Evolutionary conservation across 1,284 basidiomycete genomes (phyloP), one percentile per base, ranked within the genome.

Genomic region (Pyrrhoderma lamaoense): DNA sequence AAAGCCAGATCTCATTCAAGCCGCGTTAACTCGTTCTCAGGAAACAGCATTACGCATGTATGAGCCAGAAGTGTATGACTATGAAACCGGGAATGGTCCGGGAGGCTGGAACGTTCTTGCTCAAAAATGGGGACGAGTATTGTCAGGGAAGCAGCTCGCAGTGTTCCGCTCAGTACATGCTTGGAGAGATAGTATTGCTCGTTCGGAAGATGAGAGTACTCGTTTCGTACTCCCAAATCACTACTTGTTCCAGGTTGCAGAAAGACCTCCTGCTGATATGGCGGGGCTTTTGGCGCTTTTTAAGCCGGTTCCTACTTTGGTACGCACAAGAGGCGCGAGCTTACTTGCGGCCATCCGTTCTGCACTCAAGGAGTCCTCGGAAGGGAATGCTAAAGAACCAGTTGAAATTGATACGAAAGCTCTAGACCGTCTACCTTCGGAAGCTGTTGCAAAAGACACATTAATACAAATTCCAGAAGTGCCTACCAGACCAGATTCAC

Each of bases 121-220:
- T n/a, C 76, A 73, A 59, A 90, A 88, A 65, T 87, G 85, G 80
- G 86, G 91, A 61, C 89, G 87, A 61, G 64, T 66, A 46, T 49
- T 59, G 23, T 49, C 53, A 13, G 45, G 58, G 46, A 66, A 77
- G 57, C 76, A 80, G 54, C 67, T 70, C 42, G 75, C 74, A 39
- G 79, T 93, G n/a, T 90, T 89, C 65, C 77, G 74, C 52, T 72
- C 73, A 0, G 70, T 96, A 16, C 92, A 96, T 67, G 71, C 68
- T 25, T 98, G 95, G 95, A 75, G 95, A 57, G 94, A 98, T 63
- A 62, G 64, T 2, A 68, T 86, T 1, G 90, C 93, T 0, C 74
- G 93, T 47, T 80, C 85, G 53, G 85, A 93, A 57, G 95, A 98
- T 64, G 95, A 98, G 66, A 89, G 88, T 62, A 79, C 80, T 3